phyloP scores from a whole-genome alignment of 345 rosid species.

The Capsella bursapastoris region DNA sequence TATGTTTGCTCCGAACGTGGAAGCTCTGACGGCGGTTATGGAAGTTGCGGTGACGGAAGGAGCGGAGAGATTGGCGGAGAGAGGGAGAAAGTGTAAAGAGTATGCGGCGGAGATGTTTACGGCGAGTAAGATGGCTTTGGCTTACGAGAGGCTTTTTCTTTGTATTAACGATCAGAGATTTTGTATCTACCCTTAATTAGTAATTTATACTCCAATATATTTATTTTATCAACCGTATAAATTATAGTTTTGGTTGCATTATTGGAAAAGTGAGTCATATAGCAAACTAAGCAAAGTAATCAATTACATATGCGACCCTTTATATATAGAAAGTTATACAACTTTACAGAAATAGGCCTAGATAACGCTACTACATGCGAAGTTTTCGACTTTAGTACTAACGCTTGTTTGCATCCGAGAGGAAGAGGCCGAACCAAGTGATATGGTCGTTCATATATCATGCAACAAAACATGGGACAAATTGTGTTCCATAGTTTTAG shows the following conservation, averaged over 20 bases:
- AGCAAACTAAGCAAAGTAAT: slow-evolving; percentile 6
- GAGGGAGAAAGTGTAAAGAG: slow-evolving; percentile 68
- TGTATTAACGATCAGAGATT: slow-evolving; percentile 76
- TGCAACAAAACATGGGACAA: no score
- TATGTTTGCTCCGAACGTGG: slow-evolving; percentile 86
- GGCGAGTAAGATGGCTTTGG: slow-evolving; percentile 87
- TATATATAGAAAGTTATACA: not conserved
- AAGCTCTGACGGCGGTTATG: slow-evolving; percentile 64
- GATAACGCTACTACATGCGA: not conserved
- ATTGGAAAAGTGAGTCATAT: slow-evolving; percentile 7
- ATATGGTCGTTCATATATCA: no score
- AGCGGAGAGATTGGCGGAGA: slow-evolving; percentile 59
- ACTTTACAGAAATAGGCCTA: not conserved
- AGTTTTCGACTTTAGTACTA: not conserved
- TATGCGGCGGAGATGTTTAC: slow-evolving; percentile 86
- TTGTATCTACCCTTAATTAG: slow-evolving; percentile 57
- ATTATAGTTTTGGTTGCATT: not conserved
- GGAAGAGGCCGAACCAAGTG: no score
- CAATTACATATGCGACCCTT: slow-evolving; percentile 11
- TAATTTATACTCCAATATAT: slow-evolving; percentile 1
- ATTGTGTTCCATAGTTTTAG: no score
- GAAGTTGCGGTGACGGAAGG: slow-evolving; percentile 70
- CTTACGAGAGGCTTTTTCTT: slow-evolving; percentile 86
- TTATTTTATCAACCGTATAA: not conserved
- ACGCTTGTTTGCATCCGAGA: no score